Base-by-base conservation (phyloP, 805 yeast species). In the Metschnikowia shivogae region DNA sequence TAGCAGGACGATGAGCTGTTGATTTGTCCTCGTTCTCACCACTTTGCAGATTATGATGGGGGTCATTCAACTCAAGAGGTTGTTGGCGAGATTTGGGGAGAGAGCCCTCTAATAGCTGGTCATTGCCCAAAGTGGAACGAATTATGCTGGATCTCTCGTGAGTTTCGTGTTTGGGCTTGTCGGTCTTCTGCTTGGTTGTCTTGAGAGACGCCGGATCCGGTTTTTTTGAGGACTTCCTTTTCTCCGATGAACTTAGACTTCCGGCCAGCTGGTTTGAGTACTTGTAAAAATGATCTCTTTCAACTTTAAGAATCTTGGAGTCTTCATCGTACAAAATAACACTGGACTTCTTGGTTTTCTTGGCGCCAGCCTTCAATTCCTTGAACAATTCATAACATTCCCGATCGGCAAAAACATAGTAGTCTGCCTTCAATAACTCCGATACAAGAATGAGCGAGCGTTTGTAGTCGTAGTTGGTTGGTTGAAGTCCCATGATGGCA, bases 311-410 rank as follows among this genome's bases (percentile, higher is more conserved):
- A n/a, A 58, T 53, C 17, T 43, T 50, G 12, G 60, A 59, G n/a
- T 57, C 47, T 6, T 33, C 8, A 41, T 57, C 63, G 5, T 45
- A 45, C 38, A 58, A 61, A 1, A 57, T 27, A 4, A 56, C 53
- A 9, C 52, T 30, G 26, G 60, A 59, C 41, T 52, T 55, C 29
- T 60, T 59, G 31, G 60, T 38, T 39, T 57, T 59, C 36, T 61
- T 63, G 19, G 43, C 48, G 27, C 48, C 48, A 19, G 49, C 42
- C 26, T 70, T 47, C 19, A 66, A 49, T 32, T 55, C 46, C 43
- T 62, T 63, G 54, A 68, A 71, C 22, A 52, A 35, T 33, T 53
- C 47, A 44, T 60, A 70, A 22, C 68, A 55, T 11, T 59, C 63
- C n/a, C 43, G 42, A 45, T 58, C 57, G 4, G 67, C 58, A 41